Conservation (phyloP, 257 asterid species). For the Nicotiana tomentosiformis region DNA sequence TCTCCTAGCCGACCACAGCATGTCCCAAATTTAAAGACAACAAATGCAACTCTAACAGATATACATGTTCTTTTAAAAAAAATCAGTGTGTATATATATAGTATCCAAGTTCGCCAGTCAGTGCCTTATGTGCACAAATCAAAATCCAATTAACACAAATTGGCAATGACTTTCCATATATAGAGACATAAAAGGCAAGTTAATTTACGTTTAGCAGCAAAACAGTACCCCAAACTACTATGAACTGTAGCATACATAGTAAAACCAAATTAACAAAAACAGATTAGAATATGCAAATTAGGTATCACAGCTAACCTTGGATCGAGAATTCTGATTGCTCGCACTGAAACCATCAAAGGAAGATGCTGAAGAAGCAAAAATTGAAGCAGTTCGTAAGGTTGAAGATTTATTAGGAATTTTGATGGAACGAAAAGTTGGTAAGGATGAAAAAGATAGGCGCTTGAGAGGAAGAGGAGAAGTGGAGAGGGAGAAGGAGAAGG, state of each 20-base stretch:
- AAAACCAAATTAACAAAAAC: neutral
- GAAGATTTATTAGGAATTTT: conserved; percentile 13
- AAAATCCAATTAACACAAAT: neutral
- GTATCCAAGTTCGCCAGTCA: neutral
- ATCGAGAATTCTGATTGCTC: conserved; percentile 30
- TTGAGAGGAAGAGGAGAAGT: conserved; percentile 26
- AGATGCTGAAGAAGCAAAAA: conserved; percentile 40
- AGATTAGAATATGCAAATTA: neutral
- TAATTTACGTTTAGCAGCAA: neutral
- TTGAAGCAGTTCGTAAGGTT: conserved; percentile 22
- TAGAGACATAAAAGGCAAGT: neutral
- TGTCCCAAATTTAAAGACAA: neutral
- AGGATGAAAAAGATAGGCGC: conserved; percentile 7
- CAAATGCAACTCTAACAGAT: neutral
- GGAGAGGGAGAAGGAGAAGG: conserved; percentile 51
- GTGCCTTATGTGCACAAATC: neutral
- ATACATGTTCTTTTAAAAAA: neutral
- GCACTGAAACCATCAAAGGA: conserved; percentile 29
- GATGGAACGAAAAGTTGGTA: conserved; percentile 9
- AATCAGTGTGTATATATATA: neutral
- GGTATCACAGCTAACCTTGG: conserved; percentile 37
- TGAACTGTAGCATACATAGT: neutral
- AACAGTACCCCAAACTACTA: neutral
- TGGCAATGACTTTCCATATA: neutral
- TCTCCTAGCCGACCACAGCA: neutral